Evolutionary conservation across 1,139 yeast genomes (phyloP), one percentile per base, ranked within the genome.

Genomic region (Magnusiomyces suaveolens): DNA sequence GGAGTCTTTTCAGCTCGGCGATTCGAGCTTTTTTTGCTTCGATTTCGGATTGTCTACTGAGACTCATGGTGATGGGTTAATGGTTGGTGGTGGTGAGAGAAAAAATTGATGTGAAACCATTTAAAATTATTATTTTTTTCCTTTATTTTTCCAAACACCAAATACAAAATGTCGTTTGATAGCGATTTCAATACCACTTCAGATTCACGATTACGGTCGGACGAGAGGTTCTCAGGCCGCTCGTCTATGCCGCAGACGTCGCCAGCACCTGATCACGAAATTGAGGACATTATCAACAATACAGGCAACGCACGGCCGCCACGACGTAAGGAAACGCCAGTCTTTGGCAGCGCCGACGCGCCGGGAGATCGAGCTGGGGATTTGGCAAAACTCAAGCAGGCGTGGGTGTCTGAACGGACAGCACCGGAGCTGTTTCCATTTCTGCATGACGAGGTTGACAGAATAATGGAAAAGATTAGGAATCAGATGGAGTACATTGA

Each of bases 401-500:
- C 82, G 1, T 90, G 96, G 97, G 70, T 86, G 43, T 80, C 84
- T 55, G 98, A 92, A 66, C 75, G 96, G 56, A 81, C 82, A 77
- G 76, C 94, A 0, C 97, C 97, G 0, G 96, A 87, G 57, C 68
- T 92, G 16, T 72, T 90, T 41, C 87, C 84, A 0, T 90, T 84
- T 65, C 82, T 87, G 58, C 77, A 76, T 25, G 73, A 69, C 1
- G 71, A 89, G 39, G 67, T 92, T 64, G 77, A 76, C 8, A 70
- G 82, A 46, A 76, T 86, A 20, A 69, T 88, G 58, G 69, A 68
- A 1, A 75, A 85, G 59, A 74, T 89, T 29, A 77, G 87, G 49
- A 71, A 72, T 47, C 95, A 89, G 68, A 81, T 86, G 57, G 95
- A 85, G 62, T 78, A 78, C 58, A 79, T 87, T 46, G 86, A 88